Evolutionary conservation across 345 rosid genomes (phyloP).

Genomic region (Gynandropsis gynandra): DNA sequence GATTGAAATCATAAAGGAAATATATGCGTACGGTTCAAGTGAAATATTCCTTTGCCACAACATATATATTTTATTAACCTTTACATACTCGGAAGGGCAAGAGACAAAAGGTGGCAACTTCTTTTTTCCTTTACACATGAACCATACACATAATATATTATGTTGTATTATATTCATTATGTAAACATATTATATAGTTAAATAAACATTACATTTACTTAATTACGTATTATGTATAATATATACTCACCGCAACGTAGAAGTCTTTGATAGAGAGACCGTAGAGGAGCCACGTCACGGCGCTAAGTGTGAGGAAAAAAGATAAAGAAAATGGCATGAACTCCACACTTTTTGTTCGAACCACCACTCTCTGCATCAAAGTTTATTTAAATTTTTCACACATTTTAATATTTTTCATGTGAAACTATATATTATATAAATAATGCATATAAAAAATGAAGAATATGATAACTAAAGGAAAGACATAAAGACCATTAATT

Average conservation of each 20-base stretch:
- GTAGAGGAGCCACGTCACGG: conserved; percentile 50
- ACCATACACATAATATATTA: too few species aligned
- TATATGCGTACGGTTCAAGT: neutral
- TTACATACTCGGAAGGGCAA: too few species aligned
- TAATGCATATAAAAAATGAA: too few species aligned
- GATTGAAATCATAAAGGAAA: neutral
- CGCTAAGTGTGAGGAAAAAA: conserved; percentile 49
- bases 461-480: conserved; percentile 6
- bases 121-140: too few species aligned
- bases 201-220: conserved; percentile 1
- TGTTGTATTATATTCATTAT: too few species aligned
- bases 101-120: too few species aligned
- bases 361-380: conserved; percentile 34
- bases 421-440: conserved; percentile 14
- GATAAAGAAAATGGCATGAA: conserved; percentile 58
- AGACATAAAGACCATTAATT: neutral
- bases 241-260: conserved; percentile 38
- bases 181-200: conserved; percentile 12
- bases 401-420: conserved; percentile 10
- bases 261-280: conserved; percentile 45
- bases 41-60: too few species aligned
- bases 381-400: neutral
- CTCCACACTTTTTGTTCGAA: conserved; percentile 55
- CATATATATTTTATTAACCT: too few species aligned
- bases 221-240: neutral